Percentiles rank a stretch among this genome's conserved stretches.
These are phyloP conservation scores for Infundibulicybe gibba DNA, from an alignment of 768 basidiomycete genomes.

Conservation along the genomic window DNA sequence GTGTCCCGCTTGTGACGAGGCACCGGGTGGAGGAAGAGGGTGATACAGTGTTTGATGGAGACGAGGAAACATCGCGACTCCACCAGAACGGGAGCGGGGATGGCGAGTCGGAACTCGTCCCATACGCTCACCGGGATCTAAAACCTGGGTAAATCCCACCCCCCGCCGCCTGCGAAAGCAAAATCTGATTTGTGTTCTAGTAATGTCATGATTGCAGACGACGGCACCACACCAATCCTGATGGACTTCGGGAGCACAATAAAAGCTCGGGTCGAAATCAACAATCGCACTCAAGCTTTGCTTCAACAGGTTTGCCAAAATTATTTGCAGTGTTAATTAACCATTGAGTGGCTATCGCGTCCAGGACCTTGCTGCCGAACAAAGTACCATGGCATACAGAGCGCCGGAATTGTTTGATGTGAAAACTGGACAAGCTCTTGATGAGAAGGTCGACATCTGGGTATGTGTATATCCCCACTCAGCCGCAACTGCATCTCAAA, in stretches of 20 bases:
- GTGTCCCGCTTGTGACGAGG: conserved; percentile 60
- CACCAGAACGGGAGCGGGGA: conserved; percentile 34
- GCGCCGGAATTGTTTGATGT: conserved; percentile 98
- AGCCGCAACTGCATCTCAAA: neutral
- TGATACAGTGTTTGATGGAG: conserved; percentile 75
- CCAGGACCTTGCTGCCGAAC: conserved; percentile 93
- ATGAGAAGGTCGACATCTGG: conserved; percentile 98
- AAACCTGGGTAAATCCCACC: conserved; percentile 79
- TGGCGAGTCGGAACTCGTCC: conserved; percentile 50
- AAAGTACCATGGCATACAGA: conserved; percentile 97
- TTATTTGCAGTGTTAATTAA: neutral
- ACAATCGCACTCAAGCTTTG: conserved; percentile 83
- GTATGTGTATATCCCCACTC: conserved; percentile 36
- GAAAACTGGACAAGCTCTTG: conserved; percentile 80
- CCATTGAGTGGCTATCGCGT: conserved; percentile 1
- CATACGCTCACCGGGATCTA: conserved; percentile 95
- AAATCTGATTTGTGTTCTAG: conserved; percentile 33
- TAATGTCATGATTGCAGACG: conserved; percentile 96
- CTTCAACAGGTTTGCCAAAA: conserved; percentile 67
- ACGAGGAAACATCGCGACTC: conserved; percentile 57
- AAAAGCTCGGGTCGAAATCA: conserved; percentile 80
- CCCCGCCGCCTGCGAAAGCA: neutral
- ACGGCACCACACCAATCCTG: conserved; percentile 80
- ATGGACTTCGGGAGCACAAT: conserved; percentile 98
- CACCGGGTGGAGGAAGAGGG: conserved; percentile 47